Conservation (phyloP, 208 protist species). For the Leptomonas seymouri region DNA sequence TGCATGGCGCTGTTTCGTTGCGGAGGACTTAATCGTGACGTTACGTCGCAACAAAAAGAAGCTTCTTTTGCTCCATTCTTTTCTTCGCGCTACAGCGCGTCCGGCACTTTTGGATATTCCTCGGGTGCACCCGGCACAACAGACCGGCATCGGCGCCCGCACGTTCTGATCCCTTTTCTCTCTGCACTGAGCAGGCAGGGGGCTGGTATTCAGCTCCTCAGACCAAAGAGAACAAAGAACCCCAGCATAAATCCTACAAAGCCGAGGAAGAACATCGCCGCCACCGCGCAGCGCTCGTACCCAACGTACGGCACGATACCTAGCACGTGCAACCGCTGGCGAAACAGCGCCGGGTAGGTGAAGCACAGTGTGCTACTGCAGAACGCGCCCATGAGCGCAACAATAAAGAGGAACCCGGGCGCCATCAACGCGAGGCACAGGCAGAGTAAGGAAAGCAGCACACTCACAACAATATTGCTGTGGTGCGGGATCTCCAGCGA, state of each 20-base stretch:
- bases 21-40: too few species aligned
- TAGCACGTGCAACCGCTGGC: constrained; percentile 49
- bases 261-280: constrained; percentile 55
- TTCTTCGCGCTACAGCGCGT: too few species aligned
- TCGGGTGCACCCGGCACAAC: too few species aligned
- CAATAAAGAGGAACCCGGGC: constrained; percentile 64
- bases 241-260: constrained; percentile 49
- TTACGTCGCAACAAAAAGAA: too few species aligned
- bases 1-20: too few species aligned
- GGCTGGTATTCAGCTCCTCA: not conserved
- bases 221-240: constrained; percentile 22
- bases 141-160: too few species aligned
- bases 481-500: constrained; percentile 34
- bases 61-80: too few species aligned
- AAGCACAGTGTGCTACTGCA: constrained; percentile 80
- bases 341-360: constrained; percentile 68
- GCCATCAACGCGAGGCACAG: constrained; percentile 52
- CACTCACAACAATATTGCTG: constrained; percentile 45
- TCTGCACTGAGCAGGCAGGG: too few species aligned
- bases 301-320: constrained; percentile 45
- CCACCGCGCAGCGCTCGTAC: constrained; percentile 36
- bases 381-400: constrained; percentile 64
- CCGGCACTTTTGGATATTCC: too few species aligned
- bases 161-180: too few species aligned
- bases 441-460: constrained; percentile 45